phyloP scores from a whole-genome alignment of 2,329 filamentous ascomycete species.

The Microdochium trichocladiopsis region DNA sequence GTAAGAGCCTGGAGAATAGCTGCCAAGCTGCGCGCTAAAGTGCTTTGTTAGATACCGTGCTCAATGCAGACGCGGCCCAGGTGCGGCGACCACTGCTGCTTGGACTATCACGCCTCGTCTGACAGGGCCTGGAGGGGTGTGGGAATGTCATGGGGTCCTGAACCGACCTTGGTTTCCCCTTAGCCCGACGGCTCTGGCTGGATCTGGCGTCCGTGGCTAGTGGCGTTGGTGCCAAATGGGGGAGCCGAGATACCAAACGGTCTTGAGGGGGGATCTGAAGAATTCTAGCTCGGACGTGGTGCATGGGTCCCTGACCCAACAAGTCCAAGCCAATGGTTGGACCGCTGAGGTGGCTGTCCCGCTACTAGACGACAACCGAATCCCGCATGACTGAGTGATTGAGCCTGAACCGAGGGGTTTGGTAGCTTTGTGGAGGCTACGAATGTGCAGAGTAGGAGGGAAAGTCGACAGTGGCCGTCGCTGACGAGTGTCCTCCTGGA shows the following conservation, averaged over 20 bases:
- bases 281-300: neutral
- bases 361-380: too few relatives aligned
- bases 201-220: neutral
- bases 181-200: neutral
- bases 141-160: neutral
- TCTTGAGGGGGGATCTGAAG: neutral
- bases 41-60: neutral
- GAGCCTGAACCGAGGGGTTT: neutral
- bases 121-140: neutral
- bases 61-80: neutral
- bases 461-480: too few relatives aligned
- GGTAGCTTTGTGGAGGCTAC: too few relatives aligned
- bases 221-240: neutral
- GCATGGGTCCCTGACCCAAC: neutral
- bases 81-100: neutral
- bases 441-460: too few relatives aligned
- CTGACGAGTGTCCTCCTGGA: too few relatives aligned
- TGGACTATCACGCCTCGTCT: neutral
- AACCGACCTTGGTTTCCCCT: neutral
- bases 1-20: neutral
- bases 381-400: neutral
- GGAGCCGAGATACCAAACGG: neutral
- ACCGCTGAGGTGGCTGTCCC: neutral
- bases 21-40: neutral
- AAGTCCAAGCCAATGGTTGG: neutral